Base-by-base conservation (phyloP, 805 yeast genomes). In the Ogataea neopini region DNA sequence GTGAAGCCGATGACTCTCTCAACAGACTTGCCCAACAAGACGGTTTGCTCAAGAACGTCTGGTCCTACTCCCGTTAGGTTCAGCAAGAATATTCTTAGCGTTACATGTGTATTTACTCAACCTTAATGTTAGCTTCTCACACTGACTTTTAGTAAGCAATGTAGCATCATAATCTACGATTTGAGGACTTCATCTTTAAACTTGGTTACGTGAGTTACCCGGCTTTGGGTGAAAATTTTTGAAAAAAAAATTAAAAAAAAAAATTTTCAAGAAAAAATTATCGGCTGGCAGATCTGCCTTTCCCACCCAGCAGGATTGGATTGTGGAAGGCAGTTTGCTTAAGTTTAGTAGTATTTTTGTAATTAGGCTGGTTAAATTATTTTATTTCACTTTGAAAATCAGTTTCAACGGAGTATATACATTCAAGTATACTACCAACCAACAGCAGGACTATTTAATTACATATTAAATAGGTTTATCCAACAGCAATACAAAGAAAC, bases 21-120 rank as follows among this genome's bases (percentile, higher is more conserved):
- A 94, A 94, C 96, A 90, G 99, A 83, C 87, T 94, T 73, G 96
- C 98, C 67, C 97, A 94, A 83, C 86, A 84, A 72, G 98, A 94
- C 75, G 98, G 98, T 81, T 82, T 94, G 74, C 81, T 94, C 77
- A 88, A 88, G 84, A 91, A 90, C 80, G 94, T 86, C 80, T 86
- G 94, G 92, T 74, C 88, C 72, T 86, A 86, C 87, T 86, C 94
- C 79, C 92, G 94, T 84, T 87, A 86, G 81, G 69, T 47, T 34
- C 40, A 36, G 40, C 26, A 36, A 20, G 38, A 22, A 36, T 20
- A 20, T 22, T 22, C 19, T 35, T 35, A 35, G 38, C 38, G 38
- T 35, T 36, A 36, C 44, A 40, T 39, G 30, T 47, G 50, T 43
- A 47, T 36, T 36, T 36, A 36, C 40, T 36, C 40, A 36, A 36